A percentile compares a stretch with the other conserved stretches of the same genome.
Conservation (phyloP, 345 rosid species). For the Pugionium cornutum region DNA sequence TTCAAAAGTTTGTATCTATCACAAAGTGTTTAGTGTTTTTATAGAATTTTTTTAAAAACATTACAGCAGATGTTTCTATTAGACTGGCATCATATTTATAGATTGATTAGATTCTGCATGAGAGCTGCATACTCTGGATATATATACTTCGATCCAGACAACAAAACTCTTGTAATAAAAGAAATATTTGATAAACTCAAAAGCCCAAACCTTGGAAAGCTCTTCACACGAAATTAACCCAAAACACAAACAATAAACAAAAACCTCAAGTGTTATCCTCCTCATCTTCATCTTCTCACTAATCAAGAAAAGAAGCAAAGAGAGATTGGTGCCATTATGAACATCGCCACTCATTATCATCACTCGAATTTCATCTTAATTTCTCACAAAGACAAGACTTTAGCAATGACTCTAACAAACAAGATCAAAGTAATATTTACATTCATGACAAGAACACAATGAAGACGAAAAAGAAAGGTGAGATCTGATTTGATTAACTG, state of each 20-base stretch:
- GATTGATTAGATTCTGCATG: too few relatives aligned
- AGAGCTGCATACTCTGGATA: too few relatives aligned
- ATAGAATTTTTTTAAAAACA: too few relatives aligned
- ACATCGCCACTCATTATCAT: constrained; percentile 16
- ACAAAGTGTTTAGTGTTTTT: not conserved
- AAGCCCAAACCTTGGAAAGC: too few relatives aligned
- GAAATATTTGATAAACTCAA: too few relatives aligned
- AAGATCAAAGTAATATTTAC: constrained; percentile 16
- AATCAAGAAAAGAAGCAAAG: constrained; percentile 18
- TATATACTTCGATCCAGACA: too few relatives aligned
- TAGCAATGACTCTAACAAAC: not conserved
- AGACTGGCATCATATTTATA: too few relatives aligned
- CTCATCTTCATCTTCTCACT: constrained; percentile 23
- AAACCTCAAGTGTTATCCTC: constrained; percentile 28
- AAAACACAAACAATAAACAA: constrained; percentile 13
- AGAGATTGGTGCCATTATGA: constrained; percentile 29
- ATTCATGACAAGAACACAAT: constrained; percentile 19
- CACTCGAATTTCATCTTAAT: constrained; percentile 23
- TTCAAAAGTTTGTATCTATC: not conserved
- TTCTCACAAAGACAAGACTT: constrained; percentile 18
- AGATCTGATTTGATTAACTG: not conserved
- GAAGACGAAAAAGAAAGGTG: constrained; percentile 19
- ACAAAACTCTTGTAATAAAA: too few relatives aligned
- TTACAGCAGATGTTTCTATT: too few relatives aligned
- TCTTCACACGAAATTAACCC: constrained; percentile 1